Percentiles rank a stretch among this genome's conserved stretches.
These are phyloP conservation scores for Rhizopogon vulgaris DNA, from an alignment of 768 basidiomycete genomes.

Conservation along the genomic window DNA sequence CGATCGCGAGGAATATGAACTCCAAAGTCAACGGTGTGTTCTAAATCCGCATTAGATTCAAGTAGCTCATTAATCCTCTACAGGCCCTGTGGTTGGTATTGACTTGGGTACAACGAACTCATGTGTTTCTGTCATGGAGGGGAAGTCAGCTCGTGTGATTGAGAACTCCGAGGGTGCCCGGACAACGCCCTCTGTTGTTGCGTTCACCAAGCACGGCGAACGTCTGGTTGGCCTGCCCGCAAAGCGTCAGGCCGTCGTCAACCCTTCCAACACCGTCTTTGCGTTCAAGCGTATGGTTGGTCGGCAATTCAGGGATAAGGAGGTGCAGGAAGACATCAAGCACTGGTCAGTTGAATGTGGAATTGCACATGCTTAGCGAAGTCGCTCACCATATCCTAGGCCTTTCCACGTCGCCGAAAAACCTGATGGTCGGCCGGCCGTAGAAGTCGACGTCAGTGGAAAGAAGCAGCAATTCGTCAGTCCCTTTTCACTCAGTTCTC, in stretches of 20 bases:
- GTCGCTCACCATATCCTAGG: conserved; percentile 35
- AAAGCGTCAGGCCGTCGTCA: conserved; percentile 96
- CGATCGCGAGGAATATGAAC: conserved; percentile 91
- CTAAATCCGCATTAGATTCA: not conserved
- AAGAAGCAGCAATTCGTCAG: conserved; percentile 77
- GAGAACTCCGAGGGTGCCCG: conserved; percentile 98
- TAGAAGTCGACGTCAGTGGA: conserved; percentile 80
- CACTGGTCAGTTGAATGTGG: conserved; percentile 54
- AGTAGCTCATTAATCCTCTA: not conserved
- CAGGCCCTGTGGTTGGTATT: conserved; percentile 91
- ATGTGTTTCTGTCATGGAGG: conserved; percentile 93
- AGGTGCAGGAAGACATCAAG: conserved; percentile 85
- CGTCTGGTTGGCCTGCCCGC: conserved; percentile 94
- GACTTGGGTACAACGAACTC: conserved; percentile 94
- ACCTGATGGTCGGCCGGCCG: conserved; percentile 69
- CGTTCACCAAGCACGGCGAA: conserved; percentile 98
- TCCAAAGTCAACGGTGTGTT: conserved; percentile 81
- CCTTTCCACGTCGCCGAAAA: conserved; percentile 75
- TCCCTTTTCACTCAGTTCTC: conserved; percentile 10
- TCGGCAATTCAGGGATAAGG: conserved; percentile 86
- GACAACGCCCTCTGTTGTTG: conserved; percentile 97
- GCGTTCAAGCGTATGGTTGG: conserved; percentile 94
- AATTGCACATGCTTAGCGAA: not conserved
- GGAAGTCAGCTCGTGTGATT: conserved; percentile 88
- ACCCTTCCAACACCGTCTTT: conserved; percentile 89